Evolutionary conservation across 768 basidiomycete species (phyloP).

Genomic region (Leccinellum albellum): DNA sequence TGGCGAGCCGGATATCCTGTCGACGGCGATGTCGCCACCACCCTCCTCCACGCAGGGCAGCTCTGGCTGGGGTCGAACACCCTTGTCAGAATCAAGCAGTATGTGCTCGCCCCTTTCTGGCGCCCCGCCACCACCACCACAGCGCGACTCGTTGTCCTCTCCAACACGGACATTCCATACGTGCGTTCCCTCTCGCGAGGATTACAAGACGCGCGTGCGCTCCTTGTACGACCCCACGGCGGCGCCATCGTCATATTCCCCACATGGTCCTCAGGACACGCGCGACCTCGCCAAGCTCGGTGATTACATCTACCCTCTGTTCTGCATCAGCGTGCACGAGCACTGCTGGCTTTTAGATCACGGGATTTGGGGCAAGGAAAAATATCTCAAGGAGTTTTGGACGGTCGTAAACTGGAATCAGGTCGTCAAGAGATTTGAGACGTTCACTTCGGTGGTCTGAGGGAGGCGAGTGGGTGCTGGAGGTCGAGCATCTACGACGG

Average conservation of each 20-base stretch:
- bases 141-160: conserved; percentile 26
- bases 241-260: not conserved
- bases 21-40: not conserved
- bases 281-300: conserved; percentile 37
- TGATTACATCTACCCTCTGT: conserved; percentile 63
- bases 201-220: conserved; percentile 16
- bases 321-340: conserved; percentile 77
- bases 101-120: conserved; percentile 44
- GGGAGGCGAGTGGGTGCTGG: not conserved
- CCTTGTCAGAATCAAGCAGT: conserved; percentile 26
- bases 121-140: conserved; percentile 27
- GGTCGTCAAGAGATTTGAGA: conserved; percentile 37
- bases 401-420: conserved; percentile 73
- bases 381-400: conserved; percentile 84
- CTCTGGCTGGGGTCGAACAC: conserved; percentile 13
- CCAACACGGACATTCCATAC: conserved; percentile 31
- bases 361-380: conserved; percentile 89
- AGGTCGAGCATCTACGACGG: conserved; percentile 5
- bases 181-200: conserved; percentile 1
- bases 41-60: not conserved
- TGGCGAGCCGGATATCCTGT: conserved; percentile 19
- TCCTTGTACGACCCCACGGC: conserved; percentile 26
- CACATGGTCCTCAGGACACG: conserved; percentile 14
- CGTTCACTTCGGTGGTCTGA: conserved; percentile 18
- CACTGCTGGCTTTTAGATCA: conserved; percentile 88